phyloP scores from a whole-genome alignment of 1,139 yeast species.

The Yamadazyma dendronema region DNA sequence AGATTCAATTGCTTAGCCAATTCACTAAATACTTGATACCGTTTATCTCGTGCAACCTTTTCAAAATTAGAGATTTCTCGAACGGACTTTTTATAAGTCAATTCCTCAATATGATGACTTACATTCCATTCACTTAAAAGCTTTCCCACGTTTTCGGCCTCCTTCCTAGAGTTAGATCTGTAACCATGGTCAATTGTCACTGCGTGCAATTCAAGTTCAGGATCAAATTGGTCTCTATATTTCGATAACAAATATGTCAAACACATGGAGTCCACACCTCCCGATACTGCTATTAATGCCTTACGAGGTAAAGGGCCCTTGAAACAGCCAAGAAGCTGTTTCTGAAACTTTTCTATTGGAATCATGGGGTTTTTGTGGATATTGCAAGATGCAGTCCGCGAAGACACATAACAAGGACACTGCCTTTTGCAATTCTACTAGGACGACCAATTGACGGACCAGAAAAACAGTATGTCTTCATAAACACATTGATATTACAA shows the following conservation, averaged over 20 bases:
- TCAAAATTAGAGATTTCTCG: conserved; percentile 45
- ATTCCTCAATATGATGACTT: conserved; percentile 32
- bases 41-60: conserved; percentile 51
- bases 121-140: conserved; percentile 39
- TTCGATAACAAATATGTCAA: conserved; percentile 46
- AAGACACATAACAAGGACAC: too few relatives aligned
- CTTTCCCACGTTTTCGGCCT: conserved; percentile 43
- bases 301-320: conserved; percentile 13
- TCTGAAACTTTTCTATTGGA: conserved; percentile 8
- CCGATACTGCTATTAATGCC: conserved; percentile 57
- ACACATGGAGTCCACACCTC: conserved; percentile 83
- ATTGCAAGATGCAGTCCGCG: too few relatives aligned
- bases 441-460: too few relatives aligned
- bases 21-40: conserved; percentile 45
- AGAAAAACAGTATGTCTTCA: too few relatives aligned
- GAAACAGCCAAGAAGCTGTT: conserved; percentile 16
- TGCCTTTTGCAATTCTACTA: too few relatives aligned
- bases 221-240: conserved; percentile 23
- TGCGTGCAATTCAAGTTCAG: conserved; percentile 38
- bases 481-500: too few relatives aligned
- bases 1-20: conserved; percentile 31
- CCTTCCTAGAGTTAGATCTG: conserved; percentile 45
- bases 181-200: conserved; percentile 60
- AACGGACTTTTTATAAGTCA: conserved; percentile 30
- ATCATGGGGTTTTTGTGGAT: too few relatives aligned